These are phyloP conservation scores for Rhodotorula sp. DNA, from an alignment of 1,284 basidiomycete genomes.

Conservation along the genomic window DNA sequence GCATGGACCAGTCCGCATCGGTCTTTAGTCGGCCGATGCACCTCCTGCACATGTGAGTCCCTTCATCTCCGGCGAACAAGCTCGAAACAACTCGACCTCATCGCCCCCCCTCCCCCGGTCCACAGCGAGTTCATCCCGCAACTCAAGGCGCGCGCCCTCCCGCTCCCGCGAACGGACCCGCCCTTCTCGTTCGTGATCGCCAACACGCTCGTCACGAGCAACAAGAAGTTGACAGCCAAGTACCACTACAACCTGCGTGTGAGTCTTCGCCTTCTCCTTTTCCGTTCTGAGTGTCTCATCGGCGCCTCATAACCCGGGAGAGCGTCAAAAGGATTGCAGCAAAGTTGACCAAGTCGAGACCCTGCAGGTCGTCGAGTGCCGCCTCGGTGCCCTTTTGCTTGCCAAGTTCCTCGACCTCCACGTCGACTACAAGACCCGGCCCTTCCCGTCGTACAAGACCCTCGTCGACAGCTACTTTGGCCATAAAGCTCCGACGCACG, in stretches of 20 bases:
- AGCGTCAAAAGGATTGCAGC: no score
- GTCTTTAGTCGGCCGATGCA: slow-evolving; percentile 40
- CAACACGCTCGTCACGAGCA: slow-evolving; percentile 73
- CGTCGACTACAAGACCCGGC: slow-evolving; percentile 9
- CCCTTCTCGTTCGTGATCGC: slow-evolving; percentile 67
- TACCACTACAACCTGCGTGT: slow-evolving; percentile 77
- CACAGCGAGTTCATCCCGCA: slow-evolving; percentile 64
- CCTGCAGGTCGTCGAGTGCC: slow-evolving; percentile 73
- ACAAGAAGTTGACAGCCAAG: slow-evolving; percentile 70
- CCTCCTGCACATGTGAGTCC: slow-evolving; percentile 41
- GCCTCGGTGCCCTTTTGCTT: slow-evolving; percentile 71
- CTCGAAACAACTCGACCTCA: not conserved
- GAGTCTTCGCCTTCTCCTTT: not conserved
- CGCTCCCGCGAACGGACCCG: slow-evolving; percentile 50
- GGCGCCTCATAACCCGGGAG: no score
- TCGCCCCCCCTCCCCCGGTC: not conserved
- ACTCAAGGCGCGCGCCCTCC: slow-evolving; percentile 64
- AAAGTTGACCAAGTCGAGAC: no score
- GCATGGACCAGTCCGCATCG: slow-evolving; percentile 49
- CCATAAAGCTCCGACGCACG: slow-evolving; percentile 20
- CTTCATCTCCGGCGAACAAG: not conserved
- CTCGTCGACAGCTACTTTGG: slow-evolving; percentile 33
- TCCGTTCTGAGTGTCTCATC: no score
- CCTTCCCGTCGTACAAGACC: slow-evolving; percentile 29
- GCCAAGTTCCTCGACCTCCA: slow-evolving; percentile 48